Evolutionary conservation across 2,329 filamentous ascomycete species (phyloP), one percentile per base, ranked within the genome.

Genomic region (Hysterium pulicare): DNA sequence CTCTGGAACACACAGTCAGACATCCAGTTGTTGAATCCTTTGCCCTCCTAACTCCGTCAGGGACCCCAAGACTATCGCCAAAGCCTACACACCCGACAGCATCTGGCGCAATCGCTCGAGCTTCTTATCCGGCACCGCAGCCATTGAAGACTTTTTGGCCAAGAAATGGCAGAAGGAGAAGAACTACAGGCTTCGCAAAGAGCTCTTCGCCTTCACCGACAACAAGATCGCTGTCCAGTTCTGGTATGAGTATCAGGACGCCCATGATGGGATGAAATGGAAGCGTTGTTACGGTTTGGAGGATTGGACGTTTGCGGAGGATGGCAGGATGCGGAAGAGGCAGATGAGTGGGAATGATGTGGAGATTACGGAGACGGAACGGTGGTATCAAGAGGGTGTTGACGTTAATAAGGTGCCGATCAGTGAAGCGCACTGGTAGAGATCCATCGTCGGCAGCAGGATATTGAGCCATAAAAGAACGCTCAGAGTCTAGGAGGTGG

Each of bases 221-320:
- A 74, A 91, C 65, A 85, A 81, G 67, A 91, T 90, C 50, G 88
- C 88, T 1, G 89, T 94, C 17, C 87, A 95, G 60, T 94, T 93
- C 64, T 94, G 88, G 88, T 94, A 91, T 57, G 85, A 94, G 66
- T 90, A 82, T 68, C 77, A 82, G 49, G 86, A 91, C 56, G 68
- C 69, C 6, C 54, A 74, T 2, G 83, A 85, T 28, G 82, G 63
- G 6, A 67, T 72, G 69, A 72, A 87, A 62, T 95, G 88, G 88
- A 90, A 85, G 76, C 76, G 87, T n/a, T 90, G 85, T 33, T 94
- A 94, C 58, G 89, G 89, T 0, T 76, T 94, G 9, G 85, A 89
- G 58, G 84, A 89, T 59, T 88, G 84, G 85, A 88, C 84, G 0
- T 88, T 87, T 64, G 81, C 80, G 0, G 72, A 76, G 1, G 78